These are phyloP conservation scores for Teunomyces lycoperdinae DNA, from an alignment of 805 yeast genomes.

Conservation along the genomic window DNA sequence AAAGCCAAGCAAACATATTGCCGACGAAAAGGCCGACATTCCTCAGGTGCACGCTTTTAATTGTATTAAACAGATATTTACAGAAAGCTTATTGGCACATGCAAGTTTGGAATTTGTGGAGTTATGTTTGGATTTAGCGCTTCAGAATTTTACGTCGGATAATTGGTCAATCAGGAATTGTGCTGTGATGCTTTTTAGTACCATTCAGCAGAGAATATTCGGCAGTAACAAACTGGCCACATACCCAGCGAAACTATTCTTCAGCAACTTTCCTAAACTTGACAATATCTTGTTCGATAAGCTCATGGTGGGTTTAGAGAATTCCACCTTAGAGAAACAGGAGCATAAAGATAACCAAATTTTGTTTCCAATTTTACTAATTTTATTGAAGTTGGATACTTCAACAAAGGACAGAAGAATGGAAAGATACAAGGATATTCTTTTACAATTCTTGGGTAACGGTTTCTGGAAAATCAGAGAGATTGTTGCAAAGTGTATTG, in stretches of 20 bases:
- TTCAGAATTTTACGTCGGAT: conserved; percentile 59
- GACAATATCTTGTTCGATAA: conserved; percentile 46
- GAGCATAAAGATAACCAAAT: conserved; percentile 46
- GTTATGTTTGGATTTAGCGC: conserved; percentile 56
- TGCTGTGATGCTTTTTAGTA: conserved; percentile 88
- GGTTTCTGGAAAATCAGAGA: conserved; percentile 83
- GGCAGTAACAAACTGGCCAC: conserved; percentile 49
- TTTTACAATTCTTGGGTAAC: conserved; percentile 42
- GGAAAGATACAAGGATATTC: conserved; percentile 44
- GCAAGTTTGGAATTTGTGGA: conserved; percentile 52
- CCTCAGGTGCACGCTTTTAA: conserved; percentile 95
- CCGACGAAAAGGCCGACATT: conserved; percentile 60
- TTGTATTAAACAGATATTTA: conserved; percentile 71
- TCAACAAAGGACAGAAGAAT: conserved; percentile 51
- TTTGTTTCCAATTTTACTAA: conserved; percentile 71
- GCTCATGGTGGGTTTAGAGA: conserved; percentile 20
- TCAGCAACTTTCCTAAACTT: conserved; percentile 58
- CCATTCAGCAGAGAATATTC: conserved; percentile 76
- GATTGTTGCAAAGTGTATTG: conserved; percentile 72
- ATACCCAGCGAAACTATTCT: conserved; percentile 64
- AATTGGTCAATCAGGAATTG: conserved; percentile 90
- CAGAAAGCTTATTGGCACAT: conserved; percentile 64
- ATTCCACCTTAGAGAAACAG: conserved; percentile 9
- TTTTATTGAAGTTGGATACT: conserved; percentile 66
- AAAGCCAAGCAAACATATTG: conserved; percentile 43